Conservation (phyloP, 1,284 basidiomycete genomes). For the Apiotrichum gracile region DNA sequence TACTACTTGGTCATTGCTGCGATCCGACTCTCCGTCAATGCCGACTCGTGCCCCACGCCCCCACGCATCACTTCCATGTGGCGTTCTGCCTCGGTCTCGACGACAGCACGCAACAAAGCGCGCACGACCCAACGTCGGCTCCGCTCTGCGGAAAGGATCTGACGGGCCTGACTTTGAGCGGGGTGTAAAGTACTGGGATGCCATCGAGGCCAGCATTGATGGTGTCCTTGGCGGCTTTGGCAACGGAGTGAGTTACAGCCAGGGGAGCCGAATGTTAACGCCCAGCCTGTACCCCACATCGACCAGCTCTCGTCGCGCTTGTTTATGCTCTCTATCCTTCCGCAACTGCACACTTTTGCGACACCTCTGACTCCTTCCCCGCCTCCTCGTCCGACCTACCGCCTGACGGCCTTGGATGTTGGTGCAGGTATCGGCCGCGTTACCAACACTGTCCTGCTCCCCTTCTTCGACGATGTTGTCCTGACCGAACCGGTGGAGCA, state of each 20-base stretch:
- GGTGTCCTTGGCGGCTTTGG: slow-evolving; percentile 51
- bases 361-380: slow-evolving; percentile 54
- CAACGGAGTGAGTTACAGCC: slow-evolving; percentile 33
- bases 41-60: not conserved
- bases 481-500: slow-evolving; percentile 76
- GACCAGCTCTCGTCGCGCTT: slow-evolving; percentile 82
- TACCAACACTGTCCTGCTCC: slow-evolving; percentile 74
- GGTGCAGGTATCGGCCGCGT: slow-evolving; percentile 85
- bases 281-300: slow-evolving; percentile 72
- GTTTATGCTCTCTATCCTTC: slow-evolving; percentile 71
- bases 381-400: slow-evolving; percentile 31
- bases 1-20: no score
- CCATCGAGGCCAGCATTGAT: slow-evolving; percentile 46
- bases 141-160: slow-evolving; percentile 23
- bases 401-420: slow-evolving; percentile 75
- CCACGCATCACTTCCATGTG: not conserved
- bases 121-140: slow-evolving; percentile 25
- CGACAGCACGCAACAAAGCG: slow-evolving; percentile 16
- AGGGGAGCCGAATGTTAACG: not conserved
- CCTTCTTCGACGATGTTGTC: slow-evolving; percentile 75
- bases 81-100: not conserved
- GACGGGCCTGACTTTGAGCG: slow-evolving; percentile 44
- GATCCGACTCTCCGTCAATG: not conserved
- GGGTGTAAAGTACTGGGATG: slow-evolving; percentile 50
- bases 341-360: slow-evolving; percentile 67